A percentile compares a stretch with the other conserved stretches of the same genome.
Evolutionary conservation across 2,329 filamentous ascomycete species (phyloP).

Genomic region (Pseudogymnoascus sp.): DNA sequence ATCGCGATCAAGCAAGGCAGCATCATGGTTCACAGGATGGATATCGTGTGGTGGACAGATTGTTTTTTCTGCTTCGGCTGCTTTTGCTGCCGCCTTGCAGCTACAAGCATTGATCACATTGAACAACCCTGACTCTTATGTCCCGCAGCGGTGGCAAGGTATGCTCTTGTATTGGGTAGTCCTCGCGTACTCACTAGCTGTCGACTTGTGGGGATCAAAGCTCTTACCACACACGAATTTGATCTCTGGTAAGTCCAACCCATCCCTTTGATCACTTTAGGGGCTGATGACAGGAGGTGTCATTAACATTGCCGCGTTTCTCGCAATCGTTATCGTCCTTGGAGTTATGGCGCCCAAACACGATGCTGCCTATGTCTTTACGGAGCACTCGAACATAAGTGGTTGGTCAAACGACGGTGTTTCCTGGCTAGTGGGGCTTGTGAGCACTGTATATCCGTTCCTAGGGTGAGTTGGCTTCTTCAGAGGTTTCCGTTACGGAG

Average conservation of each 20-base stretch:
- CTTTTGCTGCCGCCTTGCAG: slow-evolving; percentile 37
- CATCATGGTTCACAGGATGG: slow-evolving; percentile 37
- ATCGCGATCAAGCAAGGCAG: slow-evolving; percentile 26
- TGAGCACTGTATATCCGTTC: slow-evolving; percentile 33
- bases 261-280: background rate
- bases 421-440: slow-evolving; percentile 38
- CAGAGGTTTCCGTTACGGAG: background rate
- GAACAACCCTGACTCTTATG: slow-evolving; percentile 32
- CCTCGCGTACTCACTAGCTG: background rate
- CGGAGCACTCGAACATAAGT: slow-evolving; percentile 36
- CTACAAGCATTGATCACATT: slow-evolving; percentile 36
- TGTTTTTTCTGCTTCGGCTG: slow-evolving; percentile 38
- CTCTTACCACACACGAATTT: background rate
- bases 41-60: slow-evolving; percentile 39
- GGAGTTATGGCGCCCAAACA: background rate
- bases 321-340: background rate
- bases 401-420: slow-evolving; percentile 37
- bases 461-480: slow-evolving; percentile 20
- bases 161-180: slow-evolving; percentile 27
- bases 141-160: slow-evolving; percentile 35
- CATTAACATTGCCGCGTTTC: background rate
- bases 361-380: slow-evolving; percentile 33
- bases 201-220: background rate
- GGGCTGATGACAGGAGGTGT: background rate
- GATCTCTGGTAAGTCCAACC: background rate